A percentile compares a stretch with the other conserved stretches of the same genome.
Conservation (phyloP, 192 early-diverging fungal genomes). For the Piromyces finnis region DNA sequence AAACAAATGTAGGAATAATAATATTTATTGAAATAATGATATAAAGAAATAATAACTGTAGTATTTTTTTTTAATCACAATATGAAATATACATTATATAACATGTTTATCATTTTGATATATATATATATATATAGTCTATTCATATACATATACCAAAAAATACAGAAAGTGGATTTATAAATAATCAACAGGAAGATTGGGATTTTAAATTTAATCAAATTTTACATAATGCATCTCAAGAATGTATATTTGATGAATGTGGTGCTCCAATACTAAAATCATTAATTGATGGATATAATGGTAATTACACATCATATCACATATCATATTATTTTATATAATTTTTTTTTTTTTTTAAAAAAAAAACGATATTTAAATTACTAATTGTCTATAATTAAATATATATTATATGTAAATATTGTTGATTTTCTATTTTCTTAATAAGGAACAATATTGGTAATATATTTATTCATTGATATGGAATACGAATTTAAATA, state of each 20-base stretch:
- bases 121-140: neutral
- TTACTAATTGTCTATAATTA: neutral
- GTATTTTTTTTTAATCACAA: too few relatives aligned
- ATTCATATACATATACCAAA: conserved; percentile 42
- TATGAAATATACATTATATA: too few relatives aligned
- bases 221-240: conserved; percentile 35
- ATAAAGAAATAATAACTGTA: too few relatives aligned
- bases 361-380: too few relatives aligned
- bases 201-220: conserved; percentile 46
- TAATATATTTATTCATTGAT: too few relatives aligned
- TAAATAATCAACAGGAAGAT: conserved; percentile 47
- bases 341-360: too few relatives aligned
- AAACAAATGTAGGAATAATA: neutral
- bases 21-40: too few relatives aligned
- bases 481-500: too few relatives aligned
- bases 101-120: too few relatives aligned
- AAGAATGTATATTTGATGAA: conserved; percentile 42
- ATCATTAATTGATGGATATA: conserved; percentile 33
- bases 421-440: neutral
- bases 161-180: conserved; percentile 31
- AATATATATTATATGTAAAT: neutral
- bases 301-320: conserved; percentile 10
- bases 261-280: conserved; percentile 29
- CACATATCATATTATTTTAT: too few relatives aligned
- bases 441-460: too few relatives aligned